These are phyloP conservation scores for Metarhizium rileyi DNA, from an alignment of 2,329 filamentous ascomycete species.

Conservation along the genomic window DNA sequence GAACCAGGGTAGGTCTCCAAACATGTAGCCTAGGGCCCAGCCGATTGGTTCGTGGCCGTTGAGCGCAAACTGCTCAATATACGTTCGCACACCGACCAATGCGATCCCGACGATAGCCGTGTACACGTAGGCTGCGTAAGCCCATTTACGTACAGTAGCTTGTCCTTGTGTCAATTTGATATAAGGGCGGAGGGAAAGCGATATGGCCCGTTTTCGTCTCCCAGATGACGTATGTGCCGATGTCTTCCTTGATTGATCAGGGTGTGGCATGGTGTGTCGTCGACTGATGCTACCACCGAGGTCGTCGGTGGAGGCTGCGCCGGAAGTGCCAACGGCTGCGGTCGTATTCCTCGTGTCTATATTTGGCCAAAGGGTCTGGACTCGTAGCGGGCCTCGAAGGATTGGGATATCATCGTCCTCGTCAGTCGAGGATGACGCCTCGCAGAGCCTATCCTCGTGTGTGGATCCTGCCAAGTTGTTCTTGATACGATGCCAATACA, in stretches of 20 bases:
- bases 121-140: constrained; percentile 77
- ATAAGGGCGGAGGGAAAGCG: constrained; percentile 59
- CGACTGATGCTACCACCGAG: constrained; percentile 15
- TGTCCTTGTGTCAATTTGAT: constrained; percentile 72
- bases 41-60: constrained; percentile 71
- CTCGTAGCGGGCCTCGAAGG: constrained; percentile 15
- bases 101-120: constrained; percentile 54
- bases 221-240: constrained; percentile 51
- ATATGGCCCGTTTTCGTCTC: constrained; percentile 54
- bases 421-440: constrained; percentile 21
- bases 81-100: constrained; percentile 59
- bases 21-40: constrained; percentile 84
- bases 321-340: background rate
- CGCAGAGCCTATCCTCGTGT: constrained; percentile 22
- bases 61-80: constrained; percentile 60
- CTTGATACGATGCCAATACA: constrained; percentile 39
- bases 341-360: constrained; percentile 5
- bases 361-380: constrained; percentile 20
- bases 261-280: constrained; percentile 44
- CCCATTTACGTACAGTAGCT: constrained; percentile 67
- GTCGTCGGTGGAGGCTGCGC: background rate
- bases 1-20: constrained; percentile 67
- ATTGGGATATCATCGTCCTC: constrained; percentile 16
- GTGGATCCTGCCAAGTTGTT: constrained; percentile 24
- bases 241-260: constrained; percentile 24